Base-by-base conservation (phyloP, 441 rosid species). In the Daphne laureola region DNA sequence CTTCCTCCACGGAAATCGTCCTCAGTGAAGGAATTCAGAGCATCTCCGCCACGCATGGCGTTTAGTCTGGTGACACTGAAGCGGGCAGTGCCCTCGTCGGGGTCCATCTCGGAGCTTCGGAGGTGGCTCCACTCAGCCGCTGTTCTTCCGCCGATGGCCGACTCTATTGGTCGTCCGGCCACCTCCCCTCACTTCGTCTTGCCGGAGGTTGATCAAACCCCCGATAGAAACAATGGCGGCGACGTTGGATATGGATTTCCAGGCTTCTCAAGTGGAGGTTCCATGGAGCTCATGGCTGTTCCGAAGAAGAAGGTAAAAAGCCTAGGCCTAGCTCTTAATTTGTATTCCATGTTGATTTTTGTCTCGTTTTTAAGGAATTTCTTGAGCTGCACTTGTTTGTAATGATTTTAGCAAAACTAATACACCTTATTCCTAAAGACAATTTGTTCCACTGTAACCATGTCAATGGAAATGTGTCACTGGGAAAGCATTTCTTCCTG, bases 271-370 rank as follows among this genome's bases (percentile, higher is more conserved):
- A 59, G 65, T n/a, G 64, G 57, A 46, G 84, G 83, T 52, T 65
- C 75, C 48, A 78, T 85, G 87, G 94, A 88, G 54, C 78, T 88
- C 44, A 88, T 88, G 96, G 94, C 94, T 51, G 91, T 79, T 15
- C 94, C 96, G 13, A 88, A 79, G 61, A 81, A 51, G 69, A 88
- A 81, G 89, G 96, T 83, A 54, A 49, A 54, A 49, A 41, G 27
- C 41, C 2, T 21, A n/a, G 15, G 16, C 17, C 4, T n/a, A 2
- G 4, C 17, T 8, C 49, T 31, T 31, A 31, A 31, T 5, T 31
- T 31, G 38, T 31, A 31, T 31, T 31, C 11, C 38, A 31, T 26
- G 31, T 26, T 26, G 25, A 8, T 52, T 35, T 17, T 45, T 25
- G 17, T 44, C 52, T 51, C 13, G 43, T 7, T 8, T 18, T 0